phyloP scores from a whole-genome alignment of 2,329 filamentous ascomycete genomes.

The Lithohypha guttulata region DNA sequence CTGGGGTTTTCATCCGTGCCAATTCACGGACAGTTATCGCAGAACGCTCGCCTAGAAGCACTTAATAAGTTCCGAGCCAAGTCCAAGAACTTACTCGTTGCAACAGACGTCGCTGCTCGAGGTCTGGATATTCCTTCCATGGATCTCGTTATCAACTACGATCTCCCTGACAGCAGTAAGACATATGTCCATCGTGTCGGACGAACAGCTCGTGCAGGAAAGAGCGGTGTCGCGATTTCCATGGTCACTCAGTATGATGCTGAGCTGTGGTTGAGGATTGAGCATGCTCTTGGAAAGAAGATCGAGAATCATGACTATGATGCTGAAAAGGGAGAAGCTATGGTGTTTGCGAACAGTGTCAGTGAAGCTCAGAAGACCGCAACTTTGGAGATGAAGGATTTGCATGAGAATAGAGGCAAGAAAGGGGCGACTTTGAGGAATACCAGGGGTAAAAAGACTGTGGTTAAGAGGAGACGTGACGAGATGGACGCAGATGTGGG shows the following conservation, averaged over 20 bases:
- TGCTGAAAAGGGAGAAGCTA: slow-evolving; percentile 68
- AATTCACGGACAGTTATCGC: slow-evolving; percentile 81
- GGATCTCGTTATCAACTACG: slow-evolving; percentile 74
- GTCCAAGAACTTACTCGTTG: slow-evolving; percentile 75
- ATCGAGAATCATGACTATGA: slow-evolving; percentile 50
- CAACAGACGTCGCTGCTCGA: slow-evolving; percentile 81
- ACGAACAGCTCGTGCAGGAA: slow-evolving; percentile 74
- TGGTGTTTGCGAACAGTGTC: slow-evolving; percentile 66
- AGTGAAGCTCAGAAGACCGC: slow-evolving; percentile 74
- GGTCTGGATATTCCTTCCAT: slow-evolving; percentile 86
- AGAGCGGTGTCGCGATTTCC: slow-evolving; percentile 68
- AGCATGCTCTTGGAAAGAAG: slow-evolving; percentile 70
- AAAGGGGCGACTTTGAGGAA: slow-evolving; percentile 33
- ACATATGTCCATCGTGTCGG: slow-evolving; percentile 86
- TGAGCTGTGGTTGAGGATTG: slow-evolving; percentile 69
- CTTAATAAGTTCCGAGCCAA: slow-evolving; percentile 80
- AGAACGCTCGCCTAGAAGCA: slow-evolving; percentile 74
- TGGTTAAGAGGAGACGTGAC: slow-evolving; percentile 43
- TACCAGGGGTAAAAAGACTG: slow-evolving; percentile 32
- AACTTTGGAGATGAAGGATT: slow-evolving; percentile 66
- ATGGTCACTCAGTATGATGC: slow-evolving; percentile 82
- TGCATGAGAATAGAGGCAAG: slow-evolving; percentile 50
- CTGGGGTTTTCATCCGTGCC: slow-evolving; percentile 87
- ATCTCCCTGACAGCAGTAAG: slow-evolving; percentile 73
- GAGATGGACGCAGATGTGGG: slow-evolving; percentile 70